Percentiles rank a stretch among this genome's conserved stretches.
Conservation (phyloP, 2,329 filamentous ascomycete species). For the Emmonsia crescens region DNA sequence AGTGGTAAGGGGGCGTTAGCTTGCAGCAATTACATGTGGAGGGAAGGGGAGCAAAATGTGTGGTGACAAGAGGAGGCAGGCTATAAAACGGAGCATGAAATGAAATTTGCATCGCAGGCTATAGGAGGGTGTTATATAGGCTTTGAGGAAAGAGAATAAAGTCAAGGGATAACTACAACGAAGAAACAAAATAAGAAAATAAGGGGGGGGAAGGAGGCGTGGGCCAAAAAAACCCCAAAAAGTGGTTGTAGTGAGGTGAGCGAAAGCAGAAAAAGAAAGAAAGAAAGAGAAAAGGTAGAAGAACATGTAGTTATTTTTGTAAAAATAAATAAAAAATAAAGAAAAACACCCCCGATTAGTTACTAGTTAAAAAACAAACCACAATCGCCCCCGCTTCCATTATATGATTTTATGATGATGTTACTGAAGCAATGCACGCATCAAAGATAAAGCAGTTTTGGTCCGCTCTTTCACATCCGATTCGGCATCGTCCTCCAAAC, state of each 20-base stretch:
- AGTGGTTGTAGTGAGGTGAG: not conserved
- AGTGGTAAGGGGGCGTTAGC: not conserved
- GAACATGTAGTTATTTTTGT: not conserved
- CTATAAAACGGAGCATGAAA: not conserved
- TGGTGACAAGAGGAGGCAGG: too few relatives aligned
- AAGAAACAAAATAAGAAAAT: not conserved
- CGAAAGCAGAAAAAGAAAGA: not conserved
- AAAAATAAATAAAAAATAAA: not conserved
- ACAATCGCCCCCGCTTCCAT: not conserved
- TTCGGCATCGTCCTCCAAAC: constrained; percentile 57
- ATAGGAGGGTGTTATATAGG: not conserved
- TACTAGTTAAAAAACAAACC: not conserved
- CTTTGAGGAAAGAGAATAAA: not conserved
- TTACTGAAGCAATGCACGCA: constrained; percentile 26
- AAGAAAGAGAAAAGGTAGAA: not conserved
- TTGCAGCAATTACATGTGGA: not conserved
- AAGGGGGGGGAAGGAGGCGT: not conserved
- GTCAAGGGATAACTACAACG: not conserved
- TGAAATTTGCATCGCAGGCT: not conserved
- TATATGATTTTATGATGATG: too few relatives aligned
- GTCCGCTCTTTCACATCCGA: constrained; percentile 75
- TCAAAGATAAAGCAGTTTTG: constrained; percentile 65
- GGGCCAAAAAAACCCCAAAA: not conserved
- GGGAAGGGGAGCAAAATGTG: not conserved
- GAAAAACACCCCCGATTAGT: not conserved